Base-by-base conservation (phyloP, 2,329 filamentous ascomycete genomes). In the Sporothrix sp. region DNA sequence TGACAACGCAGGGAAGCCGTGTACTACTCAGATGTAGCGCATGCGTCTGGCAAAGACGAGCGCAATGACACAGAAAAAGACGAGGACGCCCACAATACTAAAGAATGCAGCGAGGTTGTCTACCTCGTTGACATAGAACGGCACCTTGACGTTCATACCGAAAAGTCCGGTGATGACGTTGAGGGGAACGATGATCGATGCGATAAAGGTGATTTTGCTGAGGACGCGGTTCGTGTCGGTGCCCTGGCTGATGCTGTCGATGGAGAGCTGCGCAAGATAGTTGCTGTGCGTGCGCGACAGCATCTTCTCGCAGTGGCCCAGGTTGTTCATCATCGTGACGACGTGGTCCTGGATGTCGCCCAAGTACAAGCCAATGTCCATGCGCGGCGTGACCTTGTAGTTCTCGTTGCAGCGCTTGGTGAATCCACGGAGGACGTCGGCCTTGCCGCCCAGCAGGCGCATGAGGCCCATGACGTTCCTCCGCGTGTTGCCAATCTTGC, bases 311-410 rank as follows among this genome's bases (percentile, higher is more conserved):
- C 95, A 96, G 65, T 98, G 93, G 1, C 82, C 82, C 60, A 98
- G 69, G 67, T 95, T 98, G 59, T 87, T 93, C 78, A 95, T 95
- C 91, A 97, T 97, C 40, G 93, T 98, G 53, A 98, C 88, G 48
- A 98, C 91, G 76, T 98, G 93, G 69, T 98, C 93, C 68, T 98
- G 93, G 57, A 98, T 96, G 69, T 98, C 93, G 62, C 88, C 88
- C 32, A 98, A 78, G 64, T 98, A 98, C 61, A 98, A 79, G 20
- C 90, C 93, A 58, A 98, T 95, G 63, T 98, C 93, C 71, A 93
- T 93, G 43, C 90, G 86, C 7, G 93, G 93, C 1, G 93, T 95
- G 48, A 97, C 86, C 58, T 87, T 85, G 72, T 95, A 97, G 57
- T 95, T 88, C 63, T 96, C 91, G 65, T 97, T 98, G 78, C 93